Base-by-base conservation (phyloP, 1,284 basidiomycete species). In the Waitea zeae region DNA sequence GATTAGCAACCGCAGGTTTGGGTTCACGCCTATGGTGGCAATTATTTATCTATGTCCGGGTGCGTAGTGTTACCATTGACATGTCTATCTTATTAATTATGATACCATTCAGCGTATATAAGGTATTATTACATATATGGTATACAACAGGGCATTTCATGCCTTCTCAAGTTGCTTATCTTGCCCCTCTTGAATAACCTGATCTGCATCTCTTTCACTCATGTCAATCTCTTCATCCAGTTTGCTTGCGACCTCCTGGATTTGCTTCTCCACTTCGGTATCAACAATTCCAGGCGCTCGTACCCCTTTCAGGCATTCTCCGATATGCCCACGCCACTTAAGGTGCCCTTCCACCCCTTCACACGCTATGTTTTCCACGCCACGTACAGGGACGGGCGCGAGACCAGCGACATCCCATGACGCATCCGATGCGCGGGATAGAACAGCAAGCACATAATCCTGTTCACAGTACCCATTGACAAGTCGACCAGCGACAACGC, bases 381-480 rank as follows among this genome's bases (percentile, higher is more conserved):
- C 77, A 36, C 67, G 64, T 1, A 78, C 69, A 14, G 61, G 59
- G 4, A 84, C 70, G 3, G 68, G 59, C 37, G 69, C 51, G 20
- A 84, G 52, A 3, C 81, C 80, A 3, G 80, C 78, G 5, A 83
- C 72, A 6, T 64, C 66, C 62, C 76, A 78, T 15, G 64, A 70
- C 27, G 62, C 67, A 24, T 64, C 59, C 1, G 76, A 72, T 12
- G 69, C 66, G 24, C 80, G 64, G 39, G 73, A 75, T 4, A 84
- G 64, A 37, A 82, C 69, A 1, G 76, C 78, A 29, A 87, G 61
- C 35, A 84, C 64, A 58, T 81, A 84, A 46, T 84, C 80, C 41
- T 72, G 62, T 39, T 57, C 61, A 11, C 73, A 68, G 48, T 74
- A 82, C 2, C 68, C 75, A 47, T 87, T 86, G 26, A 83, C 73